Base-by-base conservation (phyloP, 495 filamentous ascomycete genomes). In the Neurospora intermedia region DNA sequence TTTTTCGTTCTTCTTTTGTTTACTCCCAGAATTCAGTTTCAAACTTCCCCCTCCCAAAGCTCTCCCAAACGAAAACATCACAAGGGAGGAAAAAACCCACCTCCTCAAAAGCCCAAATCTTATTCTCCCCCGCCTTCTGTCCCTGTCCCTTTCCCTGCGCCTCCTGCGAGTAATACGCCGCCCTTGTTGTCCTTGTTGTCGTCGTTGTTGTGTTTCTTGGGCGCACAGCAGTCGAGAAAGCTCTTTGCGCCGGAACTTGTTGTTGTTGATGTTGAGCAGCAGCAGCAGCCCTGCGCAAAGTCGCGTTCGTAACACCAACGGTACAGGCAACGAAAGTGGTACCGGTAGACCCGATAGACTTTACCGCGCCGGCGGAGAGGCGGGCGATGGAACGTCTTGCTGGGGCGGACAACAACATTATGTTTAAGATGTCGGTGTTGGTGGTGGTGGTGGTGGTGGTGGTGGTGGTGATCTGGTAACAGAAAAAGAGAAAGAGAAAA, bases 31-130 rank as follows among this genome's bases (percentile, higher is more conserved):
- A 4, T 38, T 38, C 2, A 3, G 27, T 31, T 31, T 31, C 27
- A 31, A 38, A 3, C 1, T 3, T 38, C 35, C 35, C 35, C 35
- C 35, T 6, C 35, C 35, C 27, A 31, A 31, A 31, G 27, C 27
- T 31, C 27, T 31, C 27, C 27, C 27, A 31, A 31, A 31, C 2
- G 27, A 31, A 31, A 31, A 31, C 3, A 31, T 31, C 27, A 31
- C 27, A 31, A 31, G 2, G 27, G 27, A 2, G 27, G 27, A 38
- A 38, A 38, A 5, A 38, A 70, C 78, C 31, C 72, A 87, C 85
- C 20, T 84, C 81, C 69, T 85, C 81, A 75, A 87, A 87, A 10
- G 41, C 76, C 79, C 81, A 88, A 70, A 85, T 83, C 80, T 83
- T 85, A 76, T 75, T 82, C 69, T 69, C 73, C 4, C 10, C 9